Evolutionary conservation across 1,139 yeast genomes (phyloP), one percentile per base, ranked within the genome.

Genomic region (Hyphopichia khmerensis): DNA sequence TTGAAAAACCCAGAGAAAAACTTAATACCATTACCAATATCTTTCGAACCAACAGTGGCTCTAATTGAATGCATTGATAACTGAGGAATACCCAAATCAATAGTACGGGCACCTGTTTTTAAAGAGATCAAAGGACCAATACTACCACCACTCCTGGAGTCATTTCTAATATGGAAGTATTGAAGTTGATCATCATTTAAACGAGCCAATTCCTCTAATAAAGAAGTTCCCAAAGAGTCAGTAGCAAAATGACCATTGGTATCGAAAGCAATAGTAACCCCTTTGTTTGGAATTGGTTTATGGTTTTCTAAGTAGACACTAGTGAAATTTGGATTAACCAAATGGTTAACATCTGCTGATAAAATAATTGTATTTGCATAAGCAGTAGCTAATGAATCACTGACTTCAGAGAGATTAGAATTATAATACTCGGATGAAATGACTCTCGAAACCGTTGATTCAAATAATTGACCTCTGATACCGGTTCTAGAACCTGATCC

Each of bases 231-330:
- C 29, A 81, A 80, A 3, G 82, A 73, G 59, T 88, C 96, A 14
- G 95, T 87, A 35, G 91, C 87, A 79, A 87, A 84, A 59, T 84
- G 85, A 18, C 82, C 88, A 57, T 87, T 85, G 29, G 95, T 79
- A 62, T 88, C 96, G 51, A 82, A 68, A 7, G 88, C 77, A 26
- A 88, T 61, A 1, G 88, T 72, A 42, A 87, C 64, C 39, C 96
- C 96, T 38, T 75, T 79, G 65, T 88, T 88, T 48, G 93, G 89
- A 44, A 80, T 64, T 19, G 96, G 95, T 56, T 79, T 81, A 67
- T 87, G 93, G 58, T 81, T 63, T 50, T 82, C 86, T 57, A 87
- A 71, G 64, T 87, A 87, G 21, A 77, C 84, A 23, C 60, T 57
- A 43, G 72, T 61, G 57, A 83, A 84, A 58, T 81, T 80, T 24